Evolutionary conservation across 176 grass and related monocot species (phyloP).

Genomic region (Lolium multiflorum): DNA sequence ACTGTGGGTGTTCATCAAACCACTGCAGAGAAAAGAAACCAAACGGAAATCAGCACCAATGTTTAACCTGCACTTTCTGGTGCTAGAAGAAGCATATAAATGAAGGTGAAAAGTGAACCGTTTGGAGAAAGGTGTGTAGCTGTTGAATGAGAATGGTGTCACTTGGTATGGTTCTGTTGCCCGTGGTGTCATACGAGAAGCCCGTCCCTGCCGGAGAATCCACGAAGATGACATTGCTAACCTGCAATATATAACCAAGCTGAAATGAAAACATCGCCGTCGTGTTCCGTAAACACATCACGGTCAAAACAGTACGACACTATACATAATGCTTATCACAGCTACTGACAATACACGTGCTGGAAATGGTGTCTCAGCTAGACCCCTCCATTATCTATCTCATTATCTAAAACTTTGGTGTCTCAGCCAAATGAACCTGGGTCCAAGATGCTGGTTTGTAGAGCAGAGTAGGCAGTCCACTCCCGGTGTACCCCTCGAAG

Average conservation of each 20-base stretch:
- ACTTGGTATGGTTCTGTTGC: slow-evolving; percentile 2
- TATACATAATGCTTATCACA: not conserved
- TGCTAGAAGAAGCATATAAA: no score
- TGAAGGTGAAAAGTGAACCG: not conserved
- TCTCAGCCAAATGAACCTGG: slow-evolving; percentile 21
- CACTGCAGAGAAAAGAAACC: slow-evolving; percentile 45
- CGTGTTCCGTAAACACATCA: not conserved
- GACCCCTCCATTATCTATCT: no score
- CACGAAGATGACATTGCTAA: slow-evolving; percentile 69
- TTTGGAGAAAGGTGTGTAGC: slow-evolving; percentile 43
- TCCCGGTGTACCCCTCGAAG: slow-evolving; percentile 27
- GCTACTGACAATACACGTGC: not conserved
- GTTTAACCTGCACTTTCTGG: not conserved
- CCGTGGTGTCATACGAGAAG: slow-evolving; percentile 55
- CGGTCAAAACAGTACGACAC: not conserved
- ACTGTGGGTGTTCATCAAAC: slow-evolving; percentile 57
- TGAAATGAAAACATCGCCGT: not conserved
- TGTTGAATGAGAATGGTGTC: slow-evolving; percentile 47
- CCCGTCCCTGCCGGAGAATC: slow-evolving; percentile 66
- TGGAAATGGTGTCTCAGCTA: no score
- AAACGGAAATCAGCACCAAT: not conserved
- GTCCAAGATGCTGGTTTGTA: slow-evolving; percentile 60
- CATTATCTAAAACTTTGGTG: not conserved
- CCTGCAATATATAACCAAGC: slow-evolving; percentile 14
- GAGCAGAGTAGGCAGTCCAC: slow-evolving; percentile 46